These are phyloP conservation scores for Monosporozyma servazzii DNA, from an alignment of 805 yeast genomes.

Conservation along the genomic window DNA sequence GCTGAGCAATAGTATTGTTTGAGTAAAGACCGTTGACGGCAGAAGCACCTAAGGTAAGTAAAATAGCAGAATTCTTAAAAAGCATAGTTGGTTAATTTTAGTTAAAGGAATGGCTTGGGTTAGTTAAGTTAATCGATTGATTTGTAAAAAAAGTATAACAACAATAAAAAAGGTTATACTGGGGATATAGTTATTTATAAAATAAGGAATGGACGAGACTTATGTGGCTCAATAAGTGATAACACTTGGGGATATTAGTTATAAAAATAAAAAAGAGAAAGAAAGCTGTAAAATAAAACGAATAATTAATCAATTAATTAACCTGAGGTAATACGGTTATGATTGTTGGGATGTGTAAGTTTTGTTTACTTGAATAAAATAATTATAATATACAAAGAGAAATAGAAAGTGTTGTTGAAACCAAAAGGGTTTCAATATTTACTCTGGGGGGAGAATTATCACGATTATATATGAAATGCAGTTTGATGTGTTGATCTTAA, in stretches of 20 bases:
- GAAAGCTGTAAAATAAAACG: background rate
- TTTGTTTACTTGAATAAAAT: background rate
- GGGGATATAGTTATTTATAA: background rate
- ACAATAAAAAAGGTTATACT: background rate
- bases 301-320: background rate
- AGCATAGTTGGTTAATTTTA: conserved; percentile 4
- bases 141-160: conserved; percentile 1
- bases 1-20: conserved; percentile 6
- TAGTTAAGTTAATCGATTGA: conserved; percentile 2
- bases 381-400: background rate
- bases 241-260: background rate
- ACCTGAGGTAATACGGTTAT: background rate
- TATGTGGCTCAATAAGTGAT: conserved; percentile 7
- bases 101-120: conserved; percentile 5
- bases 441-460: background rate
- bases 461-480: background rate
- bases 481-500: background rate
- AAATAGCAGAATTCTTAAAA: conserved; percentile 6
- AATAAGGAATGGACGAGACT: conserved; percentile 19
- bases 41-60: conserved; percentile 8
- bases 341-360: background rate
- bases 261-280: background rate
- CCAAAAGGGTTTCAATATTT: background rate
- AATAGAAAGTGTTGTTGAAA: background rate
- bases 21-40: background rate